A percentile compares a stretch with the other conserved stretches of the same genome.
Evolutionary conservation across 192 early-diverging fungal genomes (phyloP).

Genomic region (Linnemannia zychae): DNA sequence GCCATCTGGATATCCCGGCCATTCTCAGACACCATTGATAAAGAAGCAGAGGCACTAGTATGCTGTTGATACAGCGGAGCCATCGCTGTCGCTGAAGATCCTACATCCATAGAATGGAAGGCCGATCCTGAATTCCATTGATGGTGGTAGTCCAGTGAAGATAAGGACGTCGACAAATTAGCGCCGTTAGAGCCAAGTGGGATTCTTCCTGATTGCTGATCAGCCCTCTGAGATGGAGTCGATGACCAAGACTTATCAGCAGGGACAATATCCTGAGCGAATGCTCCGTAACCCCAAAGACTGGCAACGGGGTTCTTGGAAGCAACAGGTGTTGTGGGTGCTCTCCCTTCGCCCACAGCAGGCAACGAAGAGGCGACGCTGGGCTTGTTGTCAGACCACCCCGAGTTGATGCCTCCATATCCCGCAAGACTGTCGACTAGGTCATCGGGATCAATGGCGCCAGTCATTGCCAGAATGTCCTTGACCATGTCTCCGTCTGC

Average conservation of each 20-base stretch:
- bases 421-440: constrained; percentile 10
- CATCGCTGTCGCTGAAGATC: neutral
- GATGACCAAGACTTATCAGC: constrained; percentile 19
- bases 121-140: neutral
- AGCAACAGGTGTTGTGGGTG: neutral
- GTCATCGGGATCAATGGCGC: constrained; percentile 39
- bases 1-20: constrained; percentile 1
- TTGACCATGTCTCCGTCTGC: constrained; percentile 32
- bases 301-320: constrained; percentile 18
- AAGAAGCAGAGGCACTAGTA: neutral
- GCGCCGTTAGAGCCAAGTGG: neutral
- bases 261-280: constrained; percentile 22
- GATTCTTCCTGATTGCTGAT: neutral
- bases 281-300: constrained; percentile 43
- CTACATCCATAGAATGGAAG: neutral
- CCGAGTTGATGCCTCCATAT: neutral
- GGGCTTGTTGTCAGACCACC: neutral
- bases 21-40: neutral
- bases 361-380: neutral
- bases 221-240: neutral
- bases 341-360: constrained; percentile 41
- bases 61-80: neutral
- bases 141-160: neutral
- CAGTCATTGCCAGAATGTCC: constrained; percentile 46
- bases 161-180: neutral